Conservation (phyloP, 2,329 filamentous ascomycete genomes). For the Ascochyta fabae region DNA sequence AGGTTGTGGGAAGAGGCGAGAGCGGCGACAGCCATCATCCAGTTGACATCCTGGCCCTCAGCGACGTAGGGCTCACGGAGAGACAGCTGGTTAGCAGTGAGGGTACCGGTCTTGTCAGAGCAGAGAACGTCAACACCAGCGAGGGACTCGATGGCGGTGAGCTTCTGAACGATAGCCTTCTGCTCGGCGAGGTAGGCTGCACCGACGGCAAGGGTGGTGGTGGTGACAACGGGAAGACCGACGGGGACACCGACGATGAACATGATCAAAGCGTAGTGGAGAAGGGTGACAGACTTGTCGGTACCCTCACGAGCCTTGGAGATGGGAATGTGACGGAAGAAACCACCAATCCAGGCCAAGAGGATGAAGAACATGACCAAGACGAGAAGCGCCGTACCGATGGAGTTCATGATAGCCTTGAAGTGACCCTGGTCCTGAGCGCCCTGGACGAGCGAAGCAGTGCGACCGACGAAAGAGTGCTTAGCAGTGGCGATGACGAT, state of each 20-base stretch:
- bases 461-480: constrained; percentile 78
- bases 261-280: constrained; percentile 53
- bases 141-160: constrained; percentile 75
- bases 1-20: constrained; percentile 80
- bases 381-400: constrained; percentile 75
- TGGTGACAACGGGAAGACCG: constrained; percentile 78
- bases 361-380: constrained; percentile 81
- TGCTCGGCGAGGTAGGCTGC: constrained; percentile 79
- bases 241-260: constrained; percentile 81
- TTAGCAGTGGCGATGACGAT: constrained; percentile 71
- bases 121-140: constrained; percentile 75
- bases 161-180: constrained; percentile 80
- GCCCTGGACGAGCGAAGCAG: constrained; percentile 75
- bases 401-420: constrained; percentile 83
- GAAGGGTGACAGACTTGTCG: constrained; percentile 66
- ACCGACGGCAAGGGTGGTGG: constrained; percentile 77
- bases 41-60: constrained; percentile 79
- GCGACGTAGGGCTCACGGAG: constrained; percentile 79
- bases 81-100: constrained; percentile 76
- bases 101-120: constrained; percentile 82
- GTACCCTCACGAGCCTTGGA: constrained; percentile 61
- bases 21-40: constrained; percentile 83
- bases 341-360: constrained; percentile 77
- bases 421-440: constrained; percentile 71
- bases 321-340: constrained; percentile 74